Evolutionary conservation across 2,329 filamentous ascomycete species (phyloP), one percentile per base, ranked within the genome.

Genomic region (Penicillium sp.): DNA sequence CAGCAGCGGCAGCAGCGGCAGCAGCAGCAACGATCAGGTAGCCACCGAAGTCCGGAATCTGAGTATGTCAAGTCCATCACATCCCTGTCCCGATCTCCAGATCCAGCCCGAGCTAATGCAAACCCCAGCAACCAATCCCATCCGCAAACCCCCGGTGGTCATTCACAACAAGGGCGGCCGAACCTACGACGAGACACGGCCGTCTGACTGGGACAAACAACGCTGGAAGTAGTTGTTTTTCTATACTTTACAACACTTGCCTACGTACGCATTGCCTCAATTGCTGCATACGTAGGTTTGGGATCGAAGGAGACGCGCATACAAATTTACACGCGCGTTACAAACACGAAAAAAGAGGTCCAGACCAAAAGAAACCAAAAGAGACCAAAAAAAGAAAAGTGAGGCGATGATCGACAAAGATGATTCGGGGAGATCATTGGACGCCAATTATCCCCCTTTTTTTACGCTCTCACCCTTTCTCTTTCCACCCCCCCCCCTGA

Each of bases 171-270:
- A 69, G 60, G 70, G 70, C 49, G 71, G 71, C 44, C 71, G 68
- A 52, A 71, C 67, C 53, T 73, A 70, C 59, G 71, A 73, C 55
- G 69, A 73, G 55, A 72, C 71, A 22, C 62, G 71, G 56, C 70
- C 71, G 1, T 71, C 69, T 5, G 71, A 72, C 58, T 73, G 71
- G 71, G 71, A 73, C 59, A 72, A 72, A 61, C 71, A 73, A 61
- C 70, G 71, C 56, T 73, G 71, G 71, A 73, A 73, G 60, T 73
- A 71, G 61, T 59, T 38, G 26, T 20, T 14, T 20, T 14, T 26
- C 24, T n/a, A 16, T 24, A 29, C 9, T 26, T 26, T 8, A 9
- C 34, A 50, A 9, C 14, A 13, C 31, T 14, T 31, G 22, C 29
- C 29, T 50, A 38, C 46, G 20, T 37, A 16, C 14, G 38, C 48